Conservation (phyloP, 1,284 basidiomycete genomes). For the Leucoagaricus sp. region DNA sequence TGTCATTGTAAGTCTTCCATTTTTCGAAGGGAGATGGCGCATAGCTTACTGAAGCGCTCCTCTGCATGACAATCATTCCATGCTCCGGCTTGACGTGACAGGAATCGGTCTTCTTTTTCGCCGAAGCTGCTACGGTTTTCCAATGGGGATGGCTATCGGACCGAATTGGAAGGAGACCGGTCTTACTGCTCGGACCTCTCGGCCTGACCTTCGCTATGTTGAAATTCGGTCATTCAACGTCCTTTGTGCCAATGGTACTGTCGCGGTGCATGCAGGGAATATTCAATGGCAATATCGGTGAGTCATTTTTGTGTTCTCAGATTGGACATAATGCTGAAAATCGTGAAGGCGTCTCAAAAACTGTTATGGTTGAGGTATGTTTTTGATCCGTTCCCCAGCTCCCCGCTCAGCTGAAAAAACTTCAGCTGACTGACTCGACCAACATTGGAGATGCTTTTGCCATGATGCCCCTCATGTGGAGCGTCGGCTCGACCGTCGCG, state of each 20-base stretch:
- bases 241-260: conserved; percentile 39
- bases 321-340: neutral
- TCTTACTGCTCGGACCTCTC: conserved; percentile 44
- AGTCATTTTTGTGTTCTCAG: conserved; percentile 4
- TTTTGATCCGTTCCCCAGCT: conserved; percentile 1
- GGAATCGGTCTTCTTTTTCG: conserved; percentile 47
- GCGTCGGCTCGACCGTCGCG: conserved; percentile 41
- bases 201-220: conserved; percentile 43
- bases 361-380: conserved; percentile 26
- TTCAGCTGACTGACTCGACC: conserved; percentile 40
- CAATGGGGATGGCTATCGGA: conserved; percentile 48
- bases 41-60: conserved; percentile 1
- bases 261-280: conserved; percentile 44
- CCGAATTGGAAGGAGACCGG: conserved; percentile 42
- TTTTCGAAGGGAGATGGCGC: neutral
- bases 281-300: conserved; percentile 48
- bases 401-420: too few relatives aligned
- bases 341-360: conserved; percentile 26
- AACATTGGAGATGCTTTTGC: conserved; percentile 47
- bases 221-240: conserved; percentile 44
- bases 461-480: conserved; percentile 44
- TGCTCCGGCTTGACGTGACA: conserved; percentile 12
- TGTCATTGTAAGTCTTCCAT: conserved; percentile 33
- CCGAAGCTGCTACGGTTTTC: conserved; percentile 41
- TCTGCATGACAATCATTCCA: too few relatives aligned